Conservation (phyloP, 768 basidiomycete species). For the Mycena polygramma region DNA sequence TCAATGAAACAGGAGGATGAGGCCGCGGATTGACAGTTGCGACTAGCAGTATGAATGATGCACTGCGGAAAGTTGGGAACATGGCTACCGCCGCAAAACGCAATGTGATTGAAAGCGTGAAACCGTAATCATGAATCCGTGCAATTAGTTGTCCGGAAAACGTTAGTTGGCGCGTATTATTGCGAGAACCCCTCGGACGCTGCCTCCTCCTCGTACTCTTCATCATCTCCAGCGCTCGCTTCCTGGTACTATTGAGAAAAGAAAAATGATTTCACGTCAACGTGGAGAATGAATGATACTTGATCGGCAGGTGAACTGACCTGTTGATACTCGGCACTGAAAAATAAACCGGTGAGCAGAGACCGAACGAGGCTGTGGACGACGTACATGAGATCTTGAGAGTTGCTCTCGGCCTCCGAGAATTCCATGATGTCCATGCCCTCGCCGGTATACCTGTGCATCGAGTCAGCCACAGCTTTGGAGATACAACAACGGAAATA, state of each 20-base stretch:
- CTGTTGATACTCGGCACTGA: slow-evolving; percentile 91
- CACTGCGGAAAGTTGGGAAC: no score
- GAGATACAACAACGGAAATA: slow-evolving; percentile 5
- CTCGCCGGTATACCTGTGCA: slow-evolving; percentile 82
- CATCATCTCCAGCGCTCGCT: slow-evolving; percentile 61
- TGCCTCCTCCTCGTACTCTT: slow-evolving; percentile 44
- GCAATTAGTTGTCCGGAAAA: slow-evolving; percentile 25
- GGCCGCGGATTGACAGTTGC: no score
- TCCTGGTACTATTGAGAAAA: slow-evolving; percentile 68
- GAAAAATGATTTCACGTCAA: not conserved
- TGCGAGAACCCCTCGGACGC: slow-evolving; percentile 19
- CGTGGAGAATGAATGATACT: slow-evolving; percentile 1
- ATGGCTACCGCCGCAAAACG: not conserved
- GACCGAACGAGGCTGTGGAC: not conserved
- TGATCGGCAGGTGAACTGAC: slow-evolving; percentile 48
- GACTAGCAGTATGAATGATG: no score
- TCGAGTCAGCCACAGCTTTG: not conserved
- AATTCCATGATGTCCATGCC: slow-evolving; percentile 94
- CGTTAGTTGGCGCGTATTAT: slow-evolving; percentile 11
- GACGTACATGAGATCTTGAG: slow-evolving; percentile 83
- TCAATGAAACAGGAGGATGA: no score
- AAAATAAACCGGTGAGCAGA: slow-evolving; percentile 30
- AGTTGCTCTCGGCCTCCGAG: slow-evolving; percentile 89
- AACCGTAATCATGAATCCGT: slow-evolving; percentile 8
- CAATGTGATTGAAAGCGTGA: not conserved